Evolutionary conservation across 768 basidiomycete genomes (phyloP).

Genomic region (Sarcomyxa edulis): DNA sequence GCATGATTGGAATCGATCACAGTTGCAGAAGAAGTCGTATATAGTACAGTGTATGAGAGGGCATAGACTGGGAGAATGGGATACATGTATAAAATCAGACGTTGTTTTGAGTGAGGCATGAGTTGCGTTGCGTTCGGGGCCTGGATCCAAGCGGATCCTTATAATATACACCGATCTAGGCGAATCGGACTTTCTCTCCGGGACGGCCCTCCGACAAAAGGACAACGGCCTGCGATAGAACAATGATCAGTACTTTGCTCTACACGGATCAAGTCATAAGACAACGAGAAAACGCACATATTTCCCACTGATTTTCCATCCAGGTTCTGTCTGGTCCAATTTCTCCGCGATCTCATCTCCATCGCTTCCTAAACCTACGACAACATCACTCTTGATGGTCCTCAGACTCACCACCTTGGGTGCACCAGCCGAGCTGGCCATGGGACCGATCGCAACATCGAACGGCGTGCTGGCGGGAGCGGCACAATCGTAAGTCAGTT

Average conservation of each 20-base stretch:
- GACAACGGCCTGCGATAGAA: slow-evolving; percentile 86
- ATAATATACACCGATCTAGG: slow-evolving; percentile 23
- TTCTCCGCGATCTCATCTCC: slow-evolving; percentile 69
- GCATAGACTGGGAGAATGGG: too few relatives aligned
- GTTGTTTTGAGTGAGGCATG: too few relatives aligned
- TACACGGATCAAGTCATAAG: neutral
- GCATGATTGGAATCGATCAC: too few relatives aligned
- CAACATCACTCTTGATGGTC: slow-evolving; percentile 94
- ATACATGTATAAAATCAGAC: too few relatives aligned
- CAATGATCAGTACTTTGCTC: slow-evolving; percentile 79
- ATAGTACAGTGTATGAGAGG: too few relatives aligned
- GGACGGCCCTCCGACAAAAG: slow-evolving; percentile 85
- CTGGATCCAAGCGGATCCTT: too few relatives aligned
- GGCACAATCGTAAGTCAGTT: slow-evolving; percentile 83
- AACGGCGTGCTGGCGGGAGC: slow-evolving; percentile 86
- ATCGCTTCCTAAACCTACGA: slow-evolving; percentile 73
- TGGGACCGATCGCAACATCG: slow-evolving; percentile 85
- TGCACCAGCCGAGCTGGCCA: slow-evolving; percentile 85
- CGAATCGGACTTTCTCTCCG: slow-evolving; percentile 82
- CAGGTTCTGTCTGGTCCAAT: slow-evolving; percentile 81
- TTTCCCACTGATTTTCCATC: slow-evolving; percentile 98
- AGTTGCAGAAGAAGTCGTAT: too few relatives aligned
- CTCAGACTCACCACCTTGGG: slow-evolving; percentile 83
- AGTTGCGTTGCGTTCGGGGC: too few relatives aligned
- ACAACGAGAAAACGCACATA: slow-evolving; percentile 69